Evolutionary conservation across 139 green algal species (phyloP), one percentile per base, ranked within the genome.

Genomic region (Tetradesmus obliquus): DNA sequence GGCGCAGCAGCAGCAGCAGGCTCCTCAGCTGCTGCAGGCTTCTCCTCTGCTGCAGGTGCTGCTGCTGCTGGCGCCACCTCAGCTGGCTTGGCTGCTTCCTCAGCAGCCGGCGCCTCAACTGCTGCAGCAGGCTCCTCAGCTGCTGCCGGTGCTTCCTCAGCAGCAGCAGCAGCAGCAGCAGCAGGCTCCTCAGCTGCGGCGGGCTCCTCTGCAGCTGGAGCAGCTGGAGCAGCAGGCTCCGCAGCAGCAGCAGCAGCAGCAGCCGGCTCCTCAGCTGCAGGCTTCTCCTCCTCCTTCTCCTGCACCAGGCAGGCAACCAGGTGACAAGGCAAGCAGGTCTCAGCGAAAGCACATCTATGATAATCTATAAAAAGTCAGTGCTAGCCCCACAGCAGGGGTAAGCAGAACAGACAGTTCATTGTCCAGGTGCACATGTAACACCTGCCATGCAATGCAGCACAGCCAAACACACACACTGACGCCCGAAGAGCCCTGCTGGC

Each of bases 111-210:
- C 5, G 22, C 57, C 57, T 53, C 62, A 57, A 58, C 60, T 15
- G 45, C 62, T 82, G 85, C 85, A 66, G 85, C 84, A 22, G 58
- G 57, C 84, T 88, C 84, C 58, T 60, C 57, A n/a, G 84, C 57
- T 66, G 32, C 85, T 62, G 62, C 62, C 51, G 24, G 24, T n/a
- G 80, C 80, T 58, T 81, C 62, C 45, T 81, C 85, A 55, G 13
- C 84, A 57, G 84, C 84, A 62, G 84, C 32, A 17, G 9, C 82
- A 53, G 55, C 82, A 74, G 81, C 81, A 7, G 45, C 81, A 32
- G 81, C 45, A 45, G 20, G 4, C n/a, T 89, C 84, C 2, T 81
- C 45, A 82, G 55, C 84, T 24, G 84, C 57, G 10, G 5, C 20
- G 54, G 55, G 51, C 32, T 87, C 82, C 32, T 51, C 82, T 54